These are phyloP conservation scores for Haematococcus sp. DNA, from an alignment of 139 green algal species.

Conservation along the genomic window DNA sequence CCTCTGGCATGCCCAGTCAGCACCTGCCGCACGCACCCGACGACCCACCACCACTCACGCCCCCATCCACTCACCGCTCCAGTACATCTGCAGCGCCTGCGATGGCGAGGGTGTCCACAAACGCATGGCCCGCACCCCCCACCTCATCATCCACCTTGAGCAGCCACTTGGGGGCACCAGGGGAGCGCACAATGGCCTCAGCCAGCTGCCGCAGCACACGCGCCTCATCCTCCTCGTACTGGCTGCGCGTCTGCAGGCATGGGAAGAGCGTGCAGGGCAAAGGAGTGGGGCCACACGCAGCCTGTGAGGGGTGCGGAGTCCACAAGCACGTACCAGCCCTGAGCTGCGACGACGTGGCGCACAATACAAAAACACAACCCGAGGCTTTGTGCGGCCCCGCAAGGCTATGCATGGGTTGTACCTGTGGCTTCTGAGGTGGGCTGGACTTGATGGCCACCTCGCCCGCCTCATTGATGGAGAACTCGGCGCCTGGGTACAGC, in stretches of 20 bases:
- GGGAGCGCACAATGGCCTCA: constrained; percentile 36
- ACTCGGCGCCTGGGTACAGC: not conserved
- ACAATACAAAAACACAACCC: no score
- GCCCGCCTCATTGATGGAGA: not conserved
- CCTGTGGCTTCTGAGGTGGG: no score
- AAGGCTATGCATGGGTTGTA: no score
- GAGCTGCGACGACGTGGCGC: no score
- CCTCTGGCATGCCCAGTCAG: no score
- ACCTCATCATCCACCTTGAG: constrained; percentile 64
- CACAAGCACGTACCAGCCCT: no score
- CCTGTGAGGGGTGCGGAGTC: no score
- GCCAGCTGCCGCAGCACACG: constrained; percentile 20
- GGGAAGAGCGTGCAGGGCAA: not conserved
- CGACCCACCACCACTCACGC: no score
- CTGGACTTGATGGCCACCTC: not conserved
- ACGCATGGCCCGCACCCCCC: constrained; percentile 40
- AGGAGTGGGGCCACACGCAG: no score
- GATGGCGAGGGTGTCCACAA: constrained; percentile 38
- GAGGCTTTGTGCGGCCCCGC: no score
- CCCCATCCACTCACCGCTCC: constrained; percentile 13
- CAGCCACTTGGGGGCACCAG: constrained; percentile 40
- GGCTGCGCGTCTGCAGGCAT: not conserved
- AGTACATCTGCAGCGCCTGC: constrained; percentile 32
- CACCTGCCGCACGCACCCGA: no score
- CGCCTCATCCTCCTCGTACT: constrained; percentile 29